Conservation (phyloP, 2,329 filamentous ascomycete genomes). For the Sporothrix mexicana region DNA sequence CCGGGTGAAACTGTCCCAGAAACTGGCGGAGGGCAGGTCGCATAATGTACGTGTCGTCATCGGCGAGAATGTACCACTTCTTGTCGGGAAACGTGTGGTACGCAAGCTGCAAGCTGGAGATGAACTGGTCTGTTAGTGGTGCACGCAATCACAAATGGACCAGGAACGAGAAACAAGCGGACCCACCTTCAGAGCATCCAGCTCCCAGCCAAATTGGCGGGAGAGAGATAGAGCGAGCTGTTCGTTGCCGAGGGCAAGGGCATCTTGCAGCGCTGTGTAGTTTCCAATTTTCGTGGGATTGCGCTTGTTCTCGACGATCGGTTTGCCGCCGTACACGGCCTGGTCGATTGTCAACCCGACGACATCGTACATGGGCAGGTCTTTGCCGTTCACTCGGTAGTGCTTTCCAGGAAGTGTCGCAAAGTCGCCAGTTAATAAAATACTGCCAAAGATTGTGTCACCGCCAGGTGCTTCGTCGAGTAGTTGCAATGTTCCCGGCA, state of each 20-base stretch:
- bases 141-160: not conserved
- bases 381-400: constrained; percentile 1
- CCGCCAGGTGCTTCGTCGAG: not conserved
- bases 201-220: constrained; percentile 9
- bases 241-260: not conserved
- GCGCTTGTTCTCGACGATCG: not conserved
- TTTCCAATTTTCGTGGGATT: not conserved
- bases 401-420: not conserved
- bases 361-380: constrained; percentile 14
- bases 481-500: not conserved
- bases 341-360: not conserved
- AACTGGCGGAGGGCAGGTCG: constrained; percentile 3
- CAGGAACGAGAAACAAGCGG: not conserved
- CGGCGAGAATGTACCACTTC: constrained; percentile 25
- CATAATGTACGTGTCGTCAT: constrained; percentile 22
- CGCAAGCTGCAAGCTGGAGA: constrained; percentile 13
- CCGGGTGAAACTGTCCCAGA: not conserved
- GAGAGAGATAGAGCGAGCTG: not conserved
- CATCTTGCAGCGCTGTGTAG: not conserved
- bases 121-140: not conserved
- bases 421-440: constrained; percentile 9
- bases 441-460: not conserved
- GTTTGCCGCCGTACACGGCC: not conserved
- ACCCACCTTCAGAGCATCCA: constrained; percentile 7
- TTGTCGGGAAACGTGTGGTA: constrained; percentile 14